Evolutionary conservation across 2,329 filamentous ascomycete species (phyloP).

Genomic region (Phialophora chinensis): DNA sequence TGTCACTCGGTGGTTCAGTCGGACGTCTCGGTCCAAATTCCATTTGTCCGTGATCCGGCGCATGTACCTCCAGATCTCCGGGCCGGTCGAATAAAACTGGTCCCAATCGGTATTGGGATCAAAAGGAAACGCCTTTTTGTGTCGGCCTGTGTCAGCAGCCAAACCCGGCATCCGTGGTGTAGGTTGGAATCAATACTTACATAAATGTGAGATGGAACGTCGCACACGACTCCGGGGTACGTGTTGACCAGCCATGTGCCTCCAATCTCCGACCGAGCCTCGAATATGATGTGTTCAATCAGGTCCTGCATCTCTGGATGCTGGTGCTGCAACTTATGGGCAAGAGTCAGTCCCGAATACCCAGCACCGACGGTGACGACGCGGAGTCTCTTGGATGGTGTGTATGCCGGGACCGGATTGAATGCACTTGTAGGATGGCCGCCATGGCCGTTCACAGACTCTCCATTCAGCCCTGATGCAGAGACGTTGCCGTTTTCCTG

Average conservation of each 20-base stretch:
- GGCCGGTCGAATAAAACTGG: conserved; percentile 48
- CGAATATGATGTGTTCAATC: conserved; percentile 51
- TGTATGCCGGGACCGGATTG: no score
- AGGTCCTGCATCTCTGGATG: conserved; percentile 42
- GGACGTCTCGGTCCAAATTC: conserved; percentile 48
- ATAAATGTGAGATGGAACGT: no score
- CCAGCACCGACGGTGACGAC: conserved; percentile 40
- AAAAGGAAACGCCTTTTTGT: conserved; percentile 42
- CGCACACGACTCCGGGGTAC: no score
- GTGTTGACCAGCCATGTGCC: conserved; percentile 42
- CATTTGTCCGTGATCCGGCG: conserved; percentile 49
- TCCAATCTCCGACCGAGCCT: conserved; percentile 49
- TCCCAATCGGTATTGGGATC: conserved; percentile 53
- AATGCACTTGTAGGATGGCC: no score
- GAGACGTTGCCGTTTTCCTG: no score
- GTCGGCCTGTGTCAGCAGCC: conserved; percentile 51
- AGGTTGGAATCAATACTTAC: no score
- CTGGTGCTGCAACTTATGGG: conserved; percentile 50
- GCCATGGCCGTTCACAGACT: no score
- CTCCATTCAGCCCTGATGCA: no score
- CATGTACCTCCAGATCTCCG: conserved; percentile 53
- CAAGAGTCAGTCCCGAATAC: conserved; percentile 35
- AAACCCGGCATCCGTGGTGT: conserved; percentile 17
- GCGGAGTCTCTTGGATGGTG: conserved; percentile 18
- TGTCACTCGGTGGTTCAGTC: conserved; percentile 27